These are phyloP conservation scores for Pseudogymnoascus sp. DNA, from an alignment of 2,329 filamentous ascomycete genomes.

Conservation along the genomic window DNA sequence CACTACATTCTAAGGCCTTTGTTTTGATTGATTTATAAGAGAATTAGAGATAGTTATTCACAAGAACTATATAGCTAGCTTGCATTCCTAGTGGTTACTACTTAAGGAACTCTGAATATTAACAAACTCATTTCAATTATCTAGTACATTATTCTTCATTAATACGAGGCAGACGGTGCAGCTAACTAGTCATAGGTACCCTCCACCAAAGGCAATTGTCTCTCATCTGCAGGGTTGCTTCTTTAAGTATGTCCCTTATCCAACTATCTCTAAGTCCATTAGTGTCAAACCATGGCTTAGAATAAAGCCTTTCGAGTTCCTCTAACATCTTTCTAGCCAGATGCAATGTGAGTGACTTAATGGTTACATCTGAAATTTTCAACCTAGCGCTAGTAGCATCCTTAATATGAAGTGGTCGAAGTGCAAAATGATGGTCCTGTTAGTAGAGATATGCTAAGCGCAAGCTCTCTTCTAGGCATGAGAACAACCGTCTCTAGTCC, in stretches of 20 bases:
- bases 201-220: background rate
- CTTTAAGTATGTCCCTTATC: background rate
- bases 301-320: background rate
- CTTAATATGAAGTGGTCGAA: background rate
- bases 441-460: background rate
- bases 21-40: too few relatives aligned
- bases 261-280: background rate
- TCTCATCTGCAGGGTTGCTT: background rate
- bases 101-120: too few relatives aligned
- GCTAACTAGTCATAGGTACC: background rate
- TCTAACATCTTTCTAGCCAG: background rate
- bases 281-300: background rate
- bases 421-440: background rate
- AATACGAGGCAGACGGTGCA: background rate
- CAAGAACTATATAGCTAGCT: too few relatives aligned
- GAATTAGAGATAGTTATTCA: too few relatives aligned
- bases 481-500: background rate
- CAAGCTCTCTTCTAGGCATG: background rate
- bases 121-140: too few relatives aligned
- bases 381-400: background rate
- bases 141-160: background rate
- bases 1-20: too few relatives aligned
- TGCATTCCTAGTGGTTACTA: too few relatives aligned
- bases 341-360: background rate
- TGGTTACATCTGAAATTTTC: background rate